Evolutionary conservation across 306 rosid genomes (phyloP), one percentile per base, ranked within the genome.

Genomic region (Cicer bijugum): DNA sequence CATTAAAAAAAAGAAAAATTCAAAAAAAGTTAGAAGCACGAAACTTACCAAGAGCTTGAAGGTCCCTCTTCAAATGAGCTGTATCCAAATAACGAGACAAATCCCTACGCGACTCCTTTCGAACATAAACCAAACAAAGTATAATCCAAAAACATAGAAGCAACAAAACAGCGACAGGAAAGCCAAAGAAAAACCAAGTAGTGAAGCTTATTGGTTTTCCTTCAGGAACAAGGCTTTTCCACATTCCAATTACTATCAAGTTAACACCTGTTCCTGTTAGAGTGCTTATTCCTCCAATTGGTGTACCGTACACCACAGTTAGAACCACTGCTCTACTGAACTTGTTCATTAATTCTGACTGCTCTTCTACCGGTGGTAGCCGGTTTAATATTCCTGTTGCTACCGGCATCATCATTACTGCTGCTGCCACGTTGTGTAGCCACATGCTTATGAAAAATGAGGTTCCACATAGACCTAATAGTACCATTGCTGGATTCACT

Each of bases 231-330:
- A 89, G 86, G 57, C 90, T 89, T 84, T 82, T 91, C 97, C 97
- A 93, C 96, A 91, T 87, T 15, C 97, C 98, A 0, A 81, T 87
- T 81, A 93, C 37, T 68, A 93, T 90, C 10, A 93, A 75, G 33
- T 93, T 93, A 66, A 93, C 98, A 40, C 98, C 98, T 33, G 97
- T 93, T 23, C 98, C 98, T 0, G 98, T 93, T 4, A 93, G 84
- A 2, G 98, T 93, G 80, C 96, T 86, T 45, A 88, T 84, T 5
- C 98, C 98, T 0, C 97, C 98, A 0, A 93, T 78, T 19, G 93
- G 83, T 4, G 89, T 74, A 0, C 92, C 84, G 46, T 82, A 93
- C 33, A 81, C 84, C 40, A 93, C 97, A 12, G 90, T 84, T 0
- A 91, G 69, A 23, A 89, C 75, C 74, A 93, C 98, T n/a, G 98